phyloP scores from a whole-genome alignment of 148 eudicot species.

The Chenopodium album region DNA sequence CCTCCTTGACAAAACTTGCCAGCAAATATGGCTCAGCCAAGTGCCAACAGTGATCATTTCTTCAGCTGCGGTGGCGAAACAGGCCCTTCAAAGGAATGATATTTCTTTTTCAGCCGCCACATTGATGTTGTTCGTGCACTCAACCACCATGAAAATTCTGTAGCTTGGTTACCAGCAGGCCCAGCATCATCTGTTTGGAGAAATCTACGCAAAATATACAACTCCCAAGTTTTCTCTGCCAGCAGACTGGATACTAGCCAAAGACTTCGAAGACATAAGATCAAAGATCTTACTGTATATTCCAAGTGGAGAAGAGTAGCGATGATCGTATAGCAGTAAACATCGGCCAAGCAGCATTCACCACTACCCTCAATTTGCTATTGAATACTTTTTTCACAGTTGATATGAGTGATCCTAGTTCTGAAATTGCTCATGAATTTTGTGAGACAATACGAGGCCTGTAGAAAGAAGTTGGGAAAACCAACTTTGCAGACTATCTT shows the following conservation, averaged over 20 bases:
- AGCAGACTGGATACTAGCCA: constrained; percentile 14
- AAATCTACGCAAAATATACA: no score
- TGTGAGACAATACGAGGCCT: no score
- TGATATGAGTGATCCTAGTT: no score
- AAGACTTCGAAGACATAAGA: constrained; percentile 11
- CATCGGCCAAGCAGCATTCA: no score
- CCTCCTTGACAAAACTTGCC: constrained; percentile 43
- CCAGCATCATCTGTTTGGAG: not conserved
- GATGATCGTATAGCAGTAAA: not conserved
- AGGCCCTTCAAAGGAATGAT: constrained; percentile 24
- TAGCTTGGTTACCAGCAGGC: constrained; percentile 15
- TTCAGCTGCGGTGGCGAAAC: constrained; percentile 19
- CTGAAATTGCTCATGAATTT: no score
- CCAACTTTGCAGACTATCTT: no score
- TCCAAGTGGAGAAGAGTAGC: not conserved
- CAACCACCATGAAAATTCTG: constrained; percentile 12
- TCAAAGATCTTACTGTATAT: not conserved
- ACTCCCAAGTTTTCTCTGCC: constrained; percentile 1
- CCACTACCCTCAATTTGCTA: no score
- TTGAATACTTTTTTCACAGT: no score
- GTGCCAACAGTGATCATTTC: constrained; percentile 26
- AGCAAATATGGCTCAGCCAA: constrained; percentile 41
- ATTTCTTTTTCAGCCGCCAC: constrained; percentile 6
- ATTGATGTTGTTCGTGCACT: constrained; percentile 17
- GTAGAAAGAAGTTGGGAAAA: no score